Evolutionary conservation across 345 rosid species (phyloP).

Genomic region (Lumnitzera littorea): DNA sequence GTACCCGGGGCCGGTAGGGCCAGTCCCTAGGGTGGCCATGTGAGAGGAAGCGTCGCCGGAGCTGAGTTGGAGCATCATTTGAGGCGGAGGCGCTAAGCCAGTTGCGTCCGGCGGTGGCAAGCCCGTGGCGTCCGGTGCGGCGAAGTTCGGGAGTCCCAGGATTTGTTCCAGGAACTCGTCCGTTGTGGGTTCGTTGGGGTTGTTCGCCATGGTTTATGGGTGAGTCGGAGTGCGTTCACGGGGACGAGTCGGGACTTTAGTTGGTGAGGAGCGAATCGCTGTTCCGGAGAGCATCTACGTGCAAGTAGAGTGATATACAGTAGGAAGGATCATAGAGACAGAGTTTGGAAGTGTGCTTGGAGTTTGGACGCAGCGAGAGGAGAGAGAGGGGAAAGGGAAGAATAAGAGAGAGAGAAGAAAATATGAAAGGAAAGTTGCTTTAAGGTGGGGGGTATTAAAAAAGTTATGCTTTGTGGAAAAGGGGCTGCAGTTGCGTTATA

Average conservation of each 20-base stretch:
- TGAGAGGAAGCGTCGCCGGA: slow-evolving; percentile 65
- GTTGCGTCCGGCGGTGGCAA: slow-evolving; percentile 38
- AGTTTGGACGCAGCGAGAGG: background rate
- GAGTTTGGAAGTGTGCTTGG: too few species aligned
- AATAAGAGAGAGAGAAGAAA: background rate
- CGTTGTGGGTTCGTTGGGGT: slow-evolving; percentile 48
- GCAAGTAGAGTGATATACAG: background rate
- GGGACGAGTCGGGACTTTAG: slow-evolving; percentile 14
- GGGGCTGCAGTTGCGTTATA: too few species aligned
- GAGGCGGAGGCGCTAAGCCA: slow-evolving; percentile 34
- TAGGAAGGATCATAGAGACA: background rate
- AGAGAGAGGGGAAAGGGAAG: background rate
- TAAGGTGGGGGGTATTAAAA: background rate
- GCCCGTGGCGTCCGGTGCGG: slow-evolving; percentile 50
- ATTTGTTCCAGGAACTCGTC: slow-evolving; percentile 96
- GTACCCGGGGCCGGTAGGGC: slow-evolving; percentile 47
- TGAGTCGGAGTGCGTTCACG: slow-evolving; percentile 11
- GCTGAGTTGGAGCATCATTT: slow-evolving; percentile 87
- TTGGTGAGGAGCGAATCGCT: slow-evolving; percentile 6
- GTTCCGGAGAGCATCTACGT: slow-evolving; percentile 15
- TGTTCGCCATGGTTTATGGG: slow-evolving; percentile 60
- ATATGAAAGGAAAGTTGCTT: background rate
- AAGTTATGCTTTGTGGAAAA: background rate
- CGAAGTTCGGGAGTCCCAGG: slow-evolving; percentile 66
- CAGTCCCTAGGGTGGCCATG: slow-evolving; percentile 32